phyloP scores from a whole-genome alignment of 2,329 filamentous ascomycete genomes.

The Arthroderma sp. region DNA sequence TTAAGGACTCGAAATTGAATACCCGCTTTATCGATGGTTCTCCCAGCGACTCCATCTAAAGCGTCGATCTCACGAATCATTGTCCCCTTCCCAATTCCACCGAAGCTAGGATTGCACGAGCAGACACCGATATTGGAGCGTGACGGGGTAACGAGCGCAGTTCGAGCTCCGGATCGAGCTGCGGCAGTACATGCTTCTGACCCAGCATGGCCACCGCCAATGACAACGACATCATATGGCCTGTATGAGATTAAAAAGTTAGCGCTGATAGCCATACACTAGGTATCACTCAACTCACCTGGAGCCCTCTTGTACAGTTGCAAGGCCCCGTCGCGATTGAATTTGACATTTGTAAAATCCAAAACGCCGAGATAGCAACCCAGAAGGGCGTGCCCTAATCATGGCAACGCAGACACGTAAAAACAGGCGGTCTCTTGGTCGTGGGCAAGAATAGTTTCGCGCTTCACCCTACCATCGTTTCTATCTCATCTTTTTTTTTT shows the following conservation, averaged over 20 bases:
- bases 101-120: constrained; percentile 94
- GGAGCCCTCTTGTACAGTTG: constrained; percentile 25
- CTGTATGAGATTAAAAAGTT: constrained; percentile 26
- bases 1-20: constrained; percentile 92
- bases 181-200: constrained; percentile 87
- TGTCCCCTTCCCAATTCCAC: constrained; percentile 95
- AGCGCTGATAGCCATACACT: not conserved
- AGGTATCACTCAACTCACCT: constrained; percentile 18
- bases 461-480: no score
- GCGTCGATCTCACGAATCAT: constrained; percentile 94
- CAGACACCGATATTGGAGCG: constrained; percentile 83
- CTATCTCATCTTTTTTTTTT: no score
- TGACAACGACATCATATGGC: constrained; percentile 81
- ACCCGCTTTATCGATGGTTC: constrained; percentile 83
- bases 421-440: no score
- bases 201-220: constrained; percentile 90
- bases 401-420: constrained; percentile 12
- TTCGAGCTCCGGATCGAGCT: constrained; percentile 75
- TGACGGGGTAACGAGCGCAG: constrained; percentile 78
- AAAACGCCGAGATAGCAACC: constrained; percentile 18
- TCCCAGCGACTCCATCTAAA: constrained; percentile 74
- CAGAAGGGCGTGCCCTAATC: constrained; percentile 21
- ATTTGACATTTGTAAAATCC: constrained; percentile 13
- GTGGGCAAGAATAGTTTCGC: no score
- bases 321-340: constrained; percentile 20